phyloP scores from a whole-genome alignment of 192 early-diverging fungal species.

The Coemansia sp. region DNA sequence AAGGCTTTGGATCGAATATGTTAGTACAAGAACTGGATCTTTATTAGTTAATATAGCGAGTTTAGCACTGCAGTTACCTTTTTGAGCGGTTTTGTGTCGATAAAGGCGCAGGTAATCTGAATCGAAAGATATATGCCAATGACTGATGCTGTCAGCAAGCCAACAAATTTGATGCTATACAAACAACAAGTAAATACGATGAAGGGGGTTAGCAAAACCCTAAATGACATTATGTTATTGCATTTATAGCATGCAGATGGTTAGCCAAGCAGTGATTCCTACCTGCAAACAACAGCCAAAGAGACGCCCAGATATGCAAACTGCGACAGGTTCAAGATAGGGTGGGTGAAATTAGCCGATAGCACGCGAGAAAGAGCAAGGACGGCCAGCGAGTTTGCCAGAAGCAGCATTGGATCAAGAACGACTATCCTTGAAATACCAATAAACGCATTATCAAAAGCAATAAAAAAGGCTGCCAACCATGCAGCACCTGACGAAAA shows the following conservation, averaged over 20 bases:
- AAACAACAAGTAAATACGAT: neutral
- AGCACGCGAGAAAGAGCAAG: conserved; percentile 54
- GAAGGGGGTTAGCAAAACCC: neutral
- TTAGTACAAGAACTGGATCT: too few species aligned
- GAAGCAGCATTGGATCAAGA: conserved; percentile 90
- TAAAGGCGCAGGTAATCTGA: conserved; percentile 71
- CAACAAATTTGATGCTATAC: conserved; percentile 89
- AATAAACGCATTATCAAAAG: conserved; percentile 60
- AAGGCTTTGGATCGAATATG: neutral
- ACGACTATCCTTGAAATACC: conserved; percentile 87
- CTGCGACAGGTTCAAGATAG: conserved; percentile 63
- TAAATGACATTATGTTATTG: neutral
- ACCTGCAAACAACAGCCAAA: conserved; percentile 76
- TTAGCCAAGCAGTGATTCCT: neutral
- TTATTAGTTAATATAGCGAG: too few species aligned
- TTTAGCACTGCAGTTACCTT: too few species aligned
- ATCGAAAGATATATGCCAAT: conserved; percentile 75
- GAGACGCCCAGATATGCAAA: conserved; percentile 77
- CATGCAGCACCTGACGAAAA: conserved; percentile 16
- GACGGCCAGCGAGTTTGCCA: conserved; percentile 67
- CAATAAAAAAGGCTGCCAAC: conserved; percentile 73
- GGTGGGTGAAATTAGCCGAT: conserved; percentile 54
- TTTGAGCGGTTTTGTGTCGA: conserved; percentile 56
- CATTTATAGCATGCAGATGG: neutral
- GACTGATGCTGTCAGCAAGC: conserved; percentile 80